Base-by-base conservation (phyloP, 495 filamentous ascomycete genomes). In the Aspergillus egyptiacus region DNA sequence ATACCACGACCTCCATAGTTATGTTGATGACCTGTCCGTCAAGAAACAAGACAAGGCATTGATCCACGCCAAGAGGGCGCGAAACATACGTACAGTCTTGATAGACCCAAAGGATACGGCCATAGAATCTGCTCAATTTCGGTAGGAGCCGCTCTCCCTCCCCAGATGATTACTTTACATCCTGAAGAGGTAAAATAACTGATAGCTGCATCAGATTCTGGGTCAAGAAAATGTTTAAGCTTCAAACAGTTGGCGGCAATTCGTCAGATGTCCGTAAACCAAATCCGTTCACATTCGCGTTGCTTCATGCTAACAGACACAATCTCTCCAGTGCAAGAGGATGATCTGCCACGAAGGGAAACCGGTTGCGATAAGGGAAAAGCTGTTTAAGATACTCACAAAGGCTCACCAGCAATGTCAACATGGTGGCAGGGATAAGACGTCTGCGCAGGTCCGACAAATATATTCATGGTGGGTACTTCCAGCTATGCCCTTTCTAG, bases 141-240 rank as follows among this genome's bases (percentile, higher is more conserved):
- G 73, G 73, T 77, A 63, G 46, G 63, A 23, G 27, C 18, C 31
- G 31, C 17, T 50, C 32, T 18, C 8, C n/a, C 14, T 44, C n/a
- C 23, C 35, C 13, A 10, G 2, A 4, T 23, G 35, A 17, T 11
- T 20, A 42, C 27, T n/a, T 5, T 20, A 5, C 28, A 7, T 24
- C 24, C 14, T 28, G 35, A 17, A 14, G 36, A 54, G 32, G 22
- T 9, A 49, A 6, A 9, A 15, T 27, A 46, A 24, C 56, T 65
- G 48, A 18, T 3, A 6, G 11, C 28, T 22, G 4, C 15, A 22
- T 39, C 51, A 77, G 77, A 27, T 80, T 80, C 51, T 81, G 77
- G 77, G 76, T 76, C 13, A 81, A 80, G 51, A 80, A 80, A 54
- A 81, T 80, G 77, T 81, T 81, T 58, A 73, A 73, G 38, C 64